Conservation (phyloP, 768 basidiomycete species). For the Gloeophyllum trabeum region DNA sequence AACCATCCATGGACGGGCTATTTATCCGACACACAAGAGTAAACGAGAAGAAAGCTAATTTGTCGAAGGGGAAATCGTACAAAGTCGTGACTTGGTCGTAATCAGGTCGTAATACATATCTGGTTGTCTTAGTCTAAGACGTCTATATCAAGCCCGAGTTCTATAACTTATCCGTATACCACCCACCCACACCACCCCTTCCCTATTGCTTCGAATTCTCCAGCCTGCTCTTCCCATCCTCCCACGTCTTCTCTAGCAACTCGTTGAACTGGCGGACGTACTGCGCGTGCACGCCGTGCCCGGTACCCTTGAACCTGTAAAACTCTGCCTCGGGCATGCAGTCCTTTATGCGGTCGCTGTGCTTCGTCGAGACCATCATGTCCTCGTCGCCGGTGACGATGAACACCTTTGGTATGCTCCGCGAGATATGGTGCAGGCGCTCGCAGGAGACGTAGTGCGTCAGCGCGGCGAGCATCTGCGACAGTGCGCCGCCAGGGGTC, state of each 20-base stretch:
- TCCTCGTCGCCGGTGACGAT: slow-evolving; percentile 66
- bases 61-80: no score
- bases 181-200: no score
- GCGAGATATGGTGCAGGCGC: slow-evolving; percentile 23
- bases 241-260: slow-evolving; percentile 43
- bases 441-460: slow-evolving; percentile 43
- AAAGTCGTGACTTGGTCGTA: no score
- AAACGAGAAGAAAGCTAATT: no score
- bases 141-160: no score
- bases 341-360: slow-evolving; percentile 39
- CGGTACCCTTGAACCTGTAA: slow-evolving; percentile 49
- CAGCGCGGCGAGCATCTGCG: slow-evolving; percentile 60
- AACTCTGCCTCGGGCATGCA: slow-evolving; percentile 46
- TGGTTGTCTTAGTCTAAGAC: no score
- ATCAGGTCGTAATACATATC: no score
- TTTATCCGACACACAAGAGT: no score
- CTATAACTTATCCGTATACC: no score
- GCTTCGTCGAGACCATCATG: slow-evolving; percentile 36
- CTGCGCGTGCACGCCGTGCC: slow-evolving; percentile 53
- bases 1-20: no score
- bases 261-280: slow-evolving; percentile 35
- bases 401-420: slow-evolving; percentile 49
- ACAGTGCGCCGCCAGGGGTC: slow-evolving; percentile 45
- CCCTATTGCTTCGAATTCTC: no score
- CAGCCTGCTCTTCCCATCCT: slow-evolving; percentile 30